A percentile compares a stretch with the other conserved stretches of the same genome.
These are phyloP conservation scores for Crotalaria pallida DNA, from an alignment of 306 rosid genomes.

Conservation along the genomic window DNA sequence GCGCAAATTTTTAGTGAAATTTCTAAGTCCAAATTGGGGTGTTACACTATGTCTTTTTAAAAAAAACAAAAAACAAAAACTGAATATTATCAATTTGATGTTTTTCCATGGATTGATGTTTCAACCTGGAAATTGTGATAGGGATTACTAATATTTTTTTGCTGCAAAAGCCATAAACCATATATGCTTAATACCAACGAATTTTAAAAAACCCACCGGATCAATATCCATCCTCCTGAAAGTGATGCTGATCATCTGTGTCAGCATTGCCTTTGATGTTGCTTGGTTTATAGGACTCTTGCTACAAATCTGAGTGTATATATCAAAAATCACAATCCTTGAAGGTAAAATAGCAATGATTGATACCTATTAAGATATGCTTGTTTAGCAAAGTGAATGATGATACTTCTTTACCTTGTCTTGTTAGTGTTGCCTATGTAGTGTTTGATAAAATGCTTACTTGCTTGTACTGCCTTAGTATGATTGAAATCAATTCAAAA, in stretches of 20 bases:
- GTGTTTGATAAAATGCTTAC: too few species aligned
- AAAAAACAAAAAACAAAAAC: too few species aligned
- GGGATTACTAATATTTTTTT: constrained; percentile 8
- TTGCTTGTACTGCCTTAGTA: too few species aligned
- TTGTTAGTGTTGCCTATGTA: too few species aligned
- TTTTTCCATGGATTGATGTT: too few species aligned
- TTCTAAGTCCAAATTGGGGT: too few species aligned
- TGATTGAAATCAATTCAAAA: too few species aligned
- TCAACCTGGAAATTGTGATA: constrained; percentile 45
- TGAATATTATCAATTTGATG: too few species aligned
- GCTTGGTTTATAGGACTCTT: constrained; percentile 99
- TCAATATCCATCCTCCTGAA: constrained; percentile 97
- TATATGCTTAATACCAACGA: constrained; percentile 6
- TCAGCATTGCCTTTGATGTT: constrained; percentile 99
- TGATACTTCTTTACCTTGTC: too few species aligned
- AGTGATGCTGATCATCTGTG: constrained; percentile 90
- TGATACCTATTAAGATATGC: constrained; percentile 87
- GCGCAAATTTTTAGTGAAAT: too few species aligned
- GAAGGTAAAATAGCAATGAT: constrained; percentile 17
- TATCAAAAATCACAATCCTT: constrained; percentile 19
- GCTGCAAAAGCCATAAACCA: constrained; percentile 11
- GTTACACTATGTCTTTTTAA: too few species aligned
- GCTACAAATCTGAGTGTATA: constrained; percentile 48
- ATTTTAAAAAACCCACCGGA: constrained; percentile 46
- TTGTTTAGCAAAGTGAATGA: too few species aligned